Conservation (phyloP, 805 yeast species). For the Wickerhamomyces pijperi region DNA sequence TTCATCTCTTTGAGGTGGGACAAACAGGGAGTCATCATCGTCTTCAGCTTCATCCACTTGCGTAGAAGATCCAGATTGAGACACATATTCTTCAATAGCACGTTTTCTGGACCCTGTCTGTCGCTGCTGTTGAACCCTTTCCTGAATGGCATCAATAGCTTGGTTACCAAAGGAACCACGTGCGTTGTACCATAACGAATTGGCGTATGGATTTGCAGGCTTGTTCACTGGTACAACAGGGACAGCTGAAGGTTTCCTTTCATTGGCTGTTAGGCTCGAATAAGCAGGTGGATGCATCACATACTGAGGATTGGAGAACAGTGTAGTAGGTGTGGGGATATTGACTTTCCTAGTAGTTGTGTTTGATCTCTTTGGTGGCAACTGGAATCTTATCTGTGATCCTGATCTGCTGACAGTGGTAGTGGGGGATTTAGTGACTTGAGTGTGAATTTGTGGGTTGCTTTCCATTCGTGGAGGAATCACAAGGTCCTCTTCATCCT, state of each 20-base stretch:
- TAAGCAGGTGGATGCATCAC: not conserved
- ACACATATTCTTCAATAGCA: not conserved
- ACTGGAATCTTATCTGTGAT: not conserved
- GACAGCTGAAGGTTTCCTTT: not conserved
- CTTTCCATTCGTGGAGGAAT: not conserved
- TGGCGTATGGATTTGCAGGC: constrained; percentile 28
- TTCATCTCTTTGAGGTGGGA: constrained; percentile 17
- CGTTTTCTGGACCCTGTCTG: not conserved
- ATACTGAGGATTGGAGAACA: not conserved
- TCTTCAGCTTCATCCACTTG: not conserved
- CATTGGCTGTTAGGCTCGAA: not conserved
- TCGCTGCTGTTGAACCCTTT: constrained; percentile 9
- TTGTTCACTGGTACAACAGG: not conserved
- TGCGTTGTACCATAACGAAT: constrained; percentile 30
- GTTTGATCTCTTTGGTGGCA: constrained; percentile 10
- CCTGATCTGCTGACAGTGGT: not conserved
- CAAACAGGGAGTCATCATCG: not conserved
- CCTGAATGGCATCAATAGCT: constrained; percentile 22
- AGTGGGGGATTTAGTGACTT: not conserved
- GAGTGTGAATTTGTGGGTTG: not conserved
- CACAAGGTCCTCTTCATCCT: not conserved
- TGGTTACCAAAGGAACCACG: constrained; percentile 23
- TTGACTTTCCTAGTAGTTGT: too few relatives aligned
- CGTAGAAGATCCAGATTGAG: not conserved
- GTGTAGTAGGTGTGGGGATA: not conserved